Base-by-base conservation (phyloP, 2,329 filamentous ascomycete species). In the Moelleriella libera region DNA sequence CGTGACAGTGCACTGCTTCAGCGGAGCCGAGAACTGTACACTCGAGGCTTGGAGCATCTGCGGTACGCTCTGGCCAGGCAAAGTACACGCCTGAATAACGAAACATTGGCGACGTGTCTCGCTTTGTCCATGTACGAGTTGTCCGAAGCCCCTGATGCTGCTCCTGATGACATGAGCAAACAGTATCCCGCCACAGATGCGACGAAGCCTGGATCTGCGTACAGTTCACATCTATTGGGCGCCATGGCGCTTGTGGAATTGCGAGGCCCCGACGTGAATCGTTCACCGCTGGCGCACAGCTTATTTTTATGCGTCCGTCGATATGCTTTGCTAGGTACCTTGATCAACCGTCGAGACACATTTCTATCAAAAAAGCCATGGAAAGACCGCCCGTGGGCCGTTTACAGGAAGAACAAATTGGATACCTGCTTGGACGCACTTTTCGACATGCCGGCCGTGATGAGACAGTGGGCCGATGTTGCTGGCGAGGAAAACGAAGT, bases 71-170 rank as follows among this genome's bases (percentile, higher is more conserved):
- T 52, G 28, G 21, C 29, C 10, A 41, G 28, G 28, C 44, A 40
- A 5, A 21, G n/a, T 3, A 46, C 44, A 5, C 43, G 46, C n/a
- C 42, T 48, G 5, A 39, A 12, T 30, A 45, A 52, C 46, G 46
- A 48, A 12, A 50, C 50, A 5, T 41, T 52, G 14, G 50, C 48
- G 12, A 46, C 50, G 8, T 50, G 48, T 34, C 43, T 52, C 1
- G 46, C 46, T 9, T 46, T 51, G 40, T 45, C 45, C 21, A 40
- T 48, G 32, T 52, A 50, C 40, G 48, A 50, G 34, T 30, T 52
- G 14, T 41, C 44, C 2, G 50, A 51, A 41, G 45, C 43, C 42
- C 44, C 50, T 29, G 21, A 34, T 28, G 11, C 37, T 29, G 44
- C 5, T n/a, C 30, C 12, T 41, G 44, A 6, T 11, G 43, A 21